Base-by-base conservation (phyloP, 257 asterid genomes). In the Coffea eugenioides region DNA sequence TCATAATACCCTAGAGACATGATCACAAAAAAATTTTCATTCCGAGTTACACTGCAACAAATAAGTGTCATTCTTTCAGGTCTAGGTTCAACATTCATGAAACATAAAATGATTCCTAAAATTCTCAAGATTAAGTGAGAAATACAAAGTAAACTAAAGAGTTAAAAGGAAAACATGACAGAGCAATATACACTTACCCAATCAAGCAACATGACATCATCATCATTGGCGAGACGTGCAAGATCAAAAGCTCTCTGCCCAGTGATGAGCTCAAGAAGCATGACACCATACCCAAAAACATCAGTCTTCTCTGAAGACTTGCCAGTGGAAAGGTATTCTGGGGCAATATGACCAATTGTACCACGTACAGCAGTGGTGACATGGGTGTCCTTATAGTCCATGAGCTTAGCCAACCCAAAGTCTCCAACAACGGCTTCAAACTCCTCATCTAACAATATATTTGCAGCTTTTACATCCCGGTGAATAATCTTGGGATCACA, bases 381-480 rank as follows among this genome's bases (percentile, higher is more conserved):
- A 81, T 95, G 98, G 80, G 98, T 93, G 80, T 95, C 98, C 86
- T 91, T 91, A 91, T 93, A 90, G 90, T 93, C 99, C 98, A 95
- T 93, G 78, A 95, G 94, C 87, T 90, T 93, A 79, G 97, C 99
- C 86, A 93, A 82, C 76, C 99, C 99, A 74, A 95, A 95, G 79
- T 92, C 99, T 46, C 98, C 97, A 48, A 95, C 97, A 81, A 95
- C 97, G 74, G 99, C 99, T 87, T 95, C 99, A 80, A 90, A 95
- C 80, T 92, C 97, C 85, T 92, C 97, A 45, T 95, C 97, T 85
- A 95, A 88, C 75, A 95, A 80, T 88, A 95, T 90, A 56, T 93
- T 89, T 54, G 93, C 95, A 75, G 99, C 99, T 85, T 95, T 92
- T 64, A 95, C 92, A 86, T 93, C 99, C 64, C 98, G 91, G 78